Evolutionary conservation across 1,139 yeast genomes (phyloP).

Genomic region (Zygoascus sp.): DNA sequence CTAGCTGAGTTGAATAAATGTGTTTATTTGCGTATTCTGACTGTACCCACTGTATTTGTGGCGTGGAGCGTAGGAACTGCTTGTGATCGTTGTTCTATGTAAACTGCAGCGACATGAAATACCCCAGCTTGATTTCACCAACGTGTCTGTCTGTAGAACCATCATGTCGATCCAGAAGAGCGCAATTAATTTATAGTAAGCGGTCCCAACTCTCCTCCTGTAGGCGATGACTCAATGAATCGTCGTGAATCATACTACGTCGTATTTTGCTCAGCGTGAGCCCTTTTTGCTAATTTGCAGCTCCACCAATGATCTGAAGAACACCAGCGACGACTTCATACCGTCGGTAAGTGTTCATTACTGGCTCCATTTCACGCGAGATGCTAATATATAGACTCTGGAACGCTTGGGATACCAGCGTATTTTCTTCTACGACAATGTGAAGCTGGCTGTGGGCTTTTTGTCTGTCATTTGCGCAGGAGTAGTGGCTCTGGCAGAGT

Average conservation of each 20-base stretch:
- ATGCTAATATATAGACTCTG: constrained; percentile 37
- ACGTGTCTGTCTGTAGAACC: too few relatives aligned
- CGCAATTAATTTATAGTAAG: constrained; percentile 29
- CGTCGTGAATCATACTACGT: background rate
- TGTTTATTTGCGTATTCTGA: too few relatives aligned
- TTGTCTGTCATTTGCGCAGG: constrained; percentile 64
- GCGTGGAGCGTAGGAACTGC: too few relatives aligned
- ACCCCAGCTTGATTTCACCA: background rate
- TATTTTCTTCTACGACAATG: constrained; percentile 53
- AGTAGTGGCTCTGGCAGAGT: constrained; percentile 60
- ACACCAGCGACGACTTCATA: constrained; percentile 35
- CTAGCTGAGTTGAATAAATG: too few relatives aligned
- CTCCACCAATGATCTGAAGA: constrained; percentile 32
- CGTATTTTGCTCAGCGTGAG: background rate
- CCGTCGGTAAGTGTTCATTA: constrained; percentile 26
- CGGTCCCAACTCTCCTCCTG: background rate
- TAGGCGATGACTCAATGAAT: background rate
- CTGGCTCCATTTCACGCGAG: background rate
- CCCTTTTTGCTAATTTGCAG: constrained; percentile 17
- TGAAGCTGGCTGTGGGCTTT: constrained; percentile 66
- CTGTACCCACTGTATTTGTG: too few relatives aligned
- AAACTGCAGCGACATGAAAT: too few relatives aligned
- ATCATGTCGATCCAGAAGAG: constrained; percentile 24
- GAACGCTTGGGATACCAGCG: constrained; percentile 59
- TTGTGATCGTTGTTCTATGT: too few relatives aligned